Evolutionary conservation across 192 early-diverging fungal genomes (phyloP).

Genomic region (Entrophospora sp.): DNA sequence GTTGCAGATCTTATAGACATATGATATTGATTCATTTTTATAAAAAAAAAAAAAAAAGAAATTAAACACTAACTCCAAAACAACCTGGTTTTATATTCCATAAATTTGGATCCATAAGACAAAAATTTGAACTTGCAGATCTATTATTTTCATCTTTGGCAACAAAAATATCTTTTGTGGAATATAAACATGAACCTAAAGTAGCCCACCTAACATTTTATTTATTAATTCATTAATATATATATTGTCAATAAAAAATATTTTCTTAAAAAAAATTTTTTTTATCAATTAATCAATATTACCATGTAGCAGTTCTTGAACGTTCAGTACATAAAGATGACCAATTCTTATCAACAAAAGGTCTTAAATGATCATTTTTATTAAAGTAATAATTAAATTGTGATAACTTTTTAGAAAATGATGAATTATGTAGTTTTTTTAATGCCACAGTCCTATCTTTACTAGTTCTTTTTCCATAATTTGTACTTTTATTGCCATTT

Average conservation of each 20-base stretch:
- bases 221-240: too few species aligned
- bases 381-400: slow-evolving; percentile 48
- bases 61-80: slow-evolving; percentile 26
- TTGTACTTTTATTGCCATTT: too few species aligned
- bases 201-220: slow-evolving; percentile 68
- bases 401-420: slow-evolving; percentile 26
- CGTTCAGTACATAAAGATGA: slow-evolving; percentile 54
- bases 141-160: slow-evolving; percentile 45
- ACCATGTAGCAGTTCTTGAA: slow-evolving; percentile 54
- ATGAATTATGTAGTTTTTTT: too few species aligned
- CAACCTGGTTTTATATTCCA: slow-evolving; percentile 49
- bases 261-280: not conserved
- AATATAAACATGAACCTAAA: slow-evolving; percentile 53
- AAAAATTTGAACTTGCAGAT: slow-evolving; percentile 53
- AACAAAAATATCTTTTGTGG: slow-evolving; percentile 51
- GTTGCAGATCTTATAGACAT: not conserved
- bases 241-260: too few species aligned
- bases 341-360: slow-evolving; percentile 59
- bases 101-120: slow-evolving; percentile 44
- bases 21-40: not conserved
- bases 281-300: not conserved
- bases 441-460: too few species aligned
- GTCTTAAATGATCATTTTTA: slow-evolving; percentile 55
- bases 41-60: slow-evolving; percentile 3
- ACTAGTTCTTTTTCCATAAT: too few species aligned